Evolutionary conservation across 306 rosid genomes (phyloP).

Genomic region (Medicago truncatula): MtrunA17r5.0-ANR NC_053045.1:34993001-34993500

Average conservation of each 20-base stretch:
- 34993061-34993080: slow-evolving; percentile 94
- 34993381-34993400: slow-evolving; percentile 39
- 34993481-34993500: slow-evolving; percentile 27
- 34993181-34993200: slow-evolving; percentile 81
- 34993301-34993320: slow-evolving; percentile 75
- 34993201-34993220: slow-evolving; percentile 74
- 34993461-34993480: slow-evolving; percentile 54
- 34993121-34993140: slow-evolving; percentile 43
- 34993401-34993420: slow-evolving; percentile 28
- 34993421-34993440: slow-evolving; percentile 11
- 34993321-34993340: slow-evolving; percentile 44
- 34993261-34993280: slow-evolving; percentile 46
- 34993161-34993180: slow-evolving; percentile 29
- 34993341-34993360: slow-evolving; percentile 36
- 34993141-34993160: slow-evolving; percentile 32
- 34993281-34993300: slow-evolving; percentile 75
- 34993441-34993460: slow-evolving; percentile 11
- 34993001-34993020: slow-evolving; percentile 61
- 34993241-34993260: background rate
- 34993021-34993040: slow-evolving; percentile 71
- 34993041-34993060: slow-evolving; percentile 71
- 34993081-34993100: slow-evolving; percentile 89
- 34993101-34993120: slow-evolving; percentile 58
- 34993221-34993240: slow-evolving; percentile 43
- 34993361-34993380: slow-evolving; percentile 44